These are phyloP conservation scores for Sugiyamaella valdiviana DNA, from an alignment of 805 yeast genomes.

Conservation along the genomic window DNA sequence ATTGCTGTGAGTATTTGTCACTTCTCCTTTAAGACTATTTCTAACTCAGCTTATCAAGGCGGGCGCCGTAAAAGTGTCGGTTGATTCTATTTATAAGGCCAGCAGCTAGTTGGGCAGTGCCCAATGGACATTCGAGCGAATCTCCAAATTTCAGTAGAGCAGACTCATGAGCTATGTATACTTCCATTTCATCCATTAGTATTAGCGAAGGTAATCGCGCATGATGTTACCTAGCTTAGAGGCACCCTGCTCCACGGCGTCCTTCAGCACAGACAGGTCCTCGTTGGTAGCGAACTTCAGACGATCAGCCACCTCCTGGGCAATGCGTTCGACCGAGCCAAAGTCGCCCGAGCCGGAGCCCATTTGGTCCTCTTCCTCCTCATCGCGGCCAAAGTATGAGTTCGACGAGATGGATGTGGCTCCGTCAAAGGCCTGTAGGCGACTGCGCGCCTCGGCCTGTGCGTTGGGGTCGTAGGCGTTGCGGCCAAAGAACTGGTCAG, in stretches of 20 bases:
- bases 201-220: constrained; percentile 68
- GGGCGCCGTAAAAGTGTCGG: constrained; percentile 15
- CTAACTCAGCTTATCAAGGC: constrained; percentile 12
- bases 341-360: constrained; percentile 30
- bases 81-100: not conserved
- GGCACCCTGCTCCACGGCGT: constrained; percentile 91
- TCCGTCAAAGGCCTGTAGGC: constrained; percentile 73
- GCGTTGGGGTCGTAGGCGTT: constrained; percentile 73
- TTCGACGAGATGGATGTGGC: constrained; percentile 90
- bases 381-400: constrained; percentile 85
- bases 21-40: not conserved
- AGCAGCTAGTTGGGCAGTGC: no score
- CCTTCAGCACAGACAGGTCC: constrained; percentile 82
- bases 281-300: constrained; percentile 76
- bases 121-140: no score
- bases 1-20: constrained; percentile 44
- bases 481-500: constrained; percentile 91
- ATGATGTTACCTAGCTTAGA: constrained; percentile 76
- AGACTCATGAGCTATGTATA: no score
- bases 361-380: constrained; percentile 37
- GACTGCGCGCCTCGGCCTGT: constrained; percentile 72
- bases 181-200: not conserved
- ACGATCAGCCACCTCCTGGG: constrained; percentile 59
- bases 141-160: no score
- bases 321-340: constrained; percentile 46